Percentiles rank a stretch among this genome's conserved stretches.
Evolutionary conservation across 148 eudicot genomes (phyloP).

Genomic region (Salicornia ramosissima): DNA sequence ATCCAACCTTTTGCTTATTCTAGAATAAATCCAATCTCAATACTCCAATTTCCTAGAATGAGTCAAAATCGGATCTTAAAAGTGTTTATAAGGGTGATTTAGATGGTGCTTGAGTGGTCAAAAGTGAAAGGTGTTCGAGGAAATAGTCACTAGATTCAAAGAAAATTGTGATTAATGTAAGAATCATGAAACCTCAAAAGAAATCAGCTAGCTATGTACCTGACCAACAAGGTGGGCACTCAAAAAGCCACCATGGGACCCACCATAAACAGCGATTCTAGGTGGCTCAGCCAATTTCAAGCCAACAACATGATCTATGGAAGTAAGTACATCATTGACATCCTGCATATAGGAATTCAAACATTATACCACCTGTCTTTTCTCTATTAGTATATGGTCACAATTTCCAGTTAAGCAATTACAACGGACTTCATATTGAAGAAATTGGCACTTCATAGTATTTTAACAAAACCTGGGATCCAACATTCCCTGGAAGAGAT

Average conservation of each 20-base stretch:
- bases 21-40: no score
- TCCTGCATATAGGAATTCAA: conserved; percentile 43
- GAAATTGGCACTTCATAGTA: conserved; percentile 3
- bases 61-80: no score
- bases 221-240: conserved; percentile 95
- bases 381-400: neutral
- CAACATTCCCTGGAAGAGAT: conserved; percentile 85
- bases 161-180: neutral
- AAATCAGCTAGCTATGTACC: conserved; percentile 26
- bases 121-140: neutral
- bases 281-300: conserved; percentile 71
- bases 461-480: conserved; percentile 57
- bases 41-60: no score
- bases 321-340: conserved; percentile 83
- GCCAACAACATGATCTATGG: conserved; percentile 56
- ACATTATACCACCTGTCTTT: neutral
- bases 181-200: neutral
- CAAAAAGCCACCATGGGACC: conserved; percentile 96
- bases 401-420: neutral
- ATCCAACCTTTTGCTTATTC: no score
- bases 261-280: conserved; percentile 72
- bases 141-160: neutral
- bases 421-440: neutral
- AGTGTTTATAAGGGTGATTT: no score
- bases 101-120: neutral